Percentiles rank a stretch among this genome's conserved stretches.
phyloP scores from a whole-genome alignment of 352 stramenopile species.

The Phytophthora sp. region DNA sequence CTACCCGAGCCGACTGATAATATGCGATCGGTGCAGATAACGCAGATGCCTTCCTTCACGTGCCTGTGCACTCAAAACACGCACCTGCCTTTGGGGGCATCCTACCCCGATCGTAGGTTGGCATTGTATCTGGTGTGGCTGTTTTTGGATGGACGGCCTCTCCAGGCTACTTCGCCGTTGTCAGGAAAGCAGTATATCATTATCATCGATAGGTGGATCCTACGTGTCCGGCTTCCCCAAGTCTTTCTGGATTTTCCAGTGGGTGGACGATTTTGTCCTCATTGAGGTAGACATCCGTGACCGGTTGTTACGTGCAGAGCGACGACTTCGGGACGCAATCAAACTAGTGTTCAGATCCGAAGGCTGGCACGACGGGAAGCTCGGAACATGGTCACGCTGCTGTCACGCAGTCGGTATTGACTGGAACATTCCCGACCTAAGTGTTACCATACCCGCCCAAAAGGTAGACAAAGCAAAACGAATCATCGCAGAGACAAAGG shows the following conservation, averaged over 20 bases:
- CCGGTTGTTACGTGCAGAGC: not conserved
- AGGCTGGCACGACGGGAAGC: not conserved
- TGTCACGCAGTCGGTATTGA: not conserved
- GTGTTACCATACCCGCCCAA: not conserved
- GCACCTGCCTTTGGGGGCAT: not conserved
- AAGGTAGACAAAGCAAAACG: not conserved
- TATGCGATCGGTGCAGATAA: not conserved
- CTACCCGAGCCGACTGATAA: not conserved
- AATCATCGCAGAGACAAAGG: not conserved
- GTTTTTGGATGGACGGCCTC: not conserved
- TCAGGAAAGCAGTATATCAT: not conserved
- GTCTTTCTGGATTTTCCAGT: not conserved
- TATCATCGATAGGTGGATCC: not conserved
- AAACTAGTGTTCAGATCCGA: not conserved
- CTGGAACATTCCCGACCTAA: not conserved
- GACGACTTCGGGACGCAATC: not conserved
- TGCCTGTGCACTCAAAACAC: not conserved
- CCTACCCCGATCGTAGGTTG: not conserved
- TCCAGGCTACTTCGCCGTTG: not conserved
- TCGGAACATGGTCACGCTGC: not conserved
- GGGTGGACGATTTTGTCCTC: not conserved
- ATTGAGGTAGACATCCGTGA: constrained; percentile 4
- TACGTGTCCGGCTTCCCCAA: not conserved
- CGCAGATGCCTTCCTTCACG: not conserved
- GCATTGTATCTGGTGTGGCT: not conserved